phyloP scores from a whole-genome alignment of 2,329 filamentous ascomycete genomes.

The Trichocomaceae sp. region DNA sequence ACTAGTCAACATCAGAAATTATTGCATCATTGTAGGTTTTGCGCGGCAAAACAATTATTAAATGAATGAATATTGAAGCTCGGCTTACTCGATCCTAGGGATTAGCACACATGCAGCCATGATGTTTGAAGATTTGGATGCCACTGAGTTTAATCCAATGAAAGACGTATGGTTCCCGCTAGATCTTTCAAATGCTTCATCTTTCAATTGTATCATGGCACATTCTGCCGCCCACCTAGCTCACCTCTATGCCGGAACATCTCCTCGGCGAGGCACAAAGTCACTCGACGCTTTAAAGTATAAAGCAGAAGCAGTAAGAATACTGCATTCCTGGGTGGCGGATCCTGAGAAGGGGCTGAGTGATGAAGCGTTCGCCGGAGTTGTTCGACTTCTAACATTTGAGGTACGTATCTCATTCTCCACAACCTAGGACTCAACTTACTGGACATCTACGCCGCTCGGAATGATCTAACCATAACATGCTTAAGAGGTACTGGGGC shows the following conservation, averaged over 20 bases:
- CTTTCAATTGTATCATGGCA: slow-evolving; percentile 38
- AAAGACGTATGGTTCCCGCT: slow-evolving; percentile 37
- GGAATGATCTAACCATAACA: not conserved
- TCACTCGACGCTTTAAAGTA: slow-evolving; percentile 7
- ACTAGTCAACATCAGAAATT: slow-evolving; percentile 17
- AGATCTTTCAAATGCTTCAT: slow-evolving; percentile 37
- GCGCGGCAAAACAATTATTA: not conserved
- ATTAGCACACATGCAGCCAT: slow-evolving; percentile 26
- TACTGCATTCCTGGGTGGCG: slow-evolving; percentile 5
- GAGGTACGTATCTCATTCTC: slow-evolving; percentile 19
- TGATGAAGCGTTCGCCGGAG: slow-evolving; percentile 30
- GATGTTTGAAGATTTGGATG: slow-evolving; percentile 27
- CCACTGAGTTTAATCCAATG: slow-evolving; percentile 32
- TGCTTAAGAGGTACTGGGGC: slow-evolving; percentile 27
- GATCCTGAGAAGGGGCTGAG: slow-evolving; percentile 23
- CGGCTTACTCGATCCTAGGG: slow-evolving; percentile 17
- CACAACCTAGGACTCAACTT: not conserved
- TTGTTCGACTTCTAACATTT: slow-evolving; percentile 28
- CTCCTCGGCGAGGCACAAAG: slow-evolving; percentile 15
- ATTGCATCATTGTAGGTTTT: slow-evolving; percentile 31
- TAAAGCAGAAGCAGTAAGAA: slow-evolving; percentile 5
- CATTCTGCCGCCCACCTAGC: slow-evolving; percentile 37
- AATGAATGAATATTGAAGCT: not conserved
- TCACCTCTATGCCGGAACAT: slow-evolving; percentile 25
- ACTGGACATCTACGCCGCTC: not conserved